Evolutionary conservation across 768 basidiomycete genomes (phyloP).

Genomic region (Auricularia sp.): DNA sequence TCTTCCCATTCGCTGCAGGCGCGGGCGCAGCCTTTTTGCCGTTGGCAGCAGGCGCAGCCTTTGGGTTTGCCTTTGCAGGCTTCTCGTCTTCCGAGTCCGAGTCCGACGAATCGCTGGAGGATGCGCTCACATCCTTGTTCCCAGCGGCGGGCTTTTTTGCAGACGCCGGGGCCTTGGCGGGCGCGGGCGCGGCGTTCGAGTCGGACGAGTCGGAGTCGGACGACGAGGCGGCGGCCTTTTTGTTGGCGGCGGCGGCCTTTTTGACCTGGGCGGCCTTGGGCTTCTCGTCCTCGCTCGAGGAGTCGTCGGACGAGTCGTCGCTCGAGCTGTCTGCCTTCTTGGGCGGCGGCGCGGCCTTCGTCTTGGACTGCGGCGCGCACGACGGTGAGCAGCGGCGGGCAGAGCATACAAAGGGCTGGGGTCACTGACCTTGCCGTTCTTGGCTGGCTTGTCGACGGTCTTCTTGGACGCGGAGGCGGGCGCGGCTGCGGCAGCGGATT

Average conservation of each 20-base stretch:
- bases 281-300: constrained; percentile 38
- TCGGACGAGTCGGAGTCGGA: constrained; percentile 27
- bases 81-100: not conserved
- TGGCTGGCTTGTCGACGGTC: not conserved
- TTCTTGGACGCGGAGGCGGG: constrained; percentile 1
- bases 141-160: constrained; percentile 9
- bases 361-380: not conserved
- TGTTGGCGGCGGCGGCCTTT: constrained; percentile 7
- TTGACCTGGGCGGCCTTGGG: constrained; percentile 25
- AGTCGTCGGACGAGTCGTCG: constrained; percentile 8
- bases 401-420: not conserved
- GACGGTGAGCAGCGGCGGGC: not conserved
- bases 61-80: not conserved
- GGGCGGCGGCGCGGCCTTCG: constrained; percentile 1
- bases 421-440: not conserved
- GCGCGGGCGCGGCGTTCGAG: constrained; percentile 28
- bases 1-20: constrained; percentile 17
- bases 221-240: constrained; percentile 12
- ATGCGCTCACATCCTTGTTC: constrained; percentile 14
- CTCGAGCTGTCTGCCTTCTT: constrained; percentile 3
- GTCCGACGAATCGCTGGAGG: constrained; percentile 7
- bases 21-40: constrained; percentile 2
- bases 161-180: constrained; percentile 18
- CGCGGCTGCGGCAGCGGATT: not conserved
- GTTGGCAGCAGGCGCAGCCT: not conserved